Conservation (phyloP, 2,329 filamentous ascomycete genomes). For the Xylariales sp. region DNA sequence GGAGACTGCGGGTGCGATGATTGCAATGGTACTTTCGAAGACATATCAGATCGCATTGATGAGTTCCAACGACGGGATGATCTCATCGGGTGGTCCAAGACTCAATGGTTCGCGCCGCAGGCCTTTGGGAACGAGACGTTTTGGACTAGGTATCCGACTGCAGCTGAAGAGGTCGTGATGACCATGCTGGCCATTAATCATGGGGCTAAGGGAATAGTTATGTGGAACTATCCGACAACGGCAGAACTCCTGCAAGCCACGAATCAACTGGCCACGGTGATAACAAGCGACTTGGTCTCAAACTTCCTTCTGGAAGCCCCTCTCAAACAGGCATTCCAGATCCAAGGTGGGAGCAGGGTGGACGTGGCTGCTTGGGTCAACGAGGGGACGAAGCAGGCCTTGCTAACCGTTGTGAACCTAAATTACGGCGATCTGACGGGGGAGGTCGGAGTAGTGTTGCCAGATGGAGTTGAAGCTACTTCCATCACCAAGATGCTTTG, state of each 20-base stretch:
- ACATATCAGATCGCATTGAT: slow-evolving; percentile 40
- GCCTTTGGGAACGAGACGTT: slow-evolving; percentile 42
- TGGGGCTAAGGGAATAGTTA: slow-evolving; percentile 43
- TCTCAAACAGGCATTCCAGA: slow-evolving; percentile 18
- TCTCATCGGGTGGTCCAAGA: slow-evolving; percentile 35
- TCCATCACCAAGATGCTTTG: slow-evolving; percentile 9
- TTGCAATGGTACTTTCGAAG: slow-evolving; percentile 37
- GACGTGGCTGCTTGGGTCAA: slow-evolving; percentile 38
- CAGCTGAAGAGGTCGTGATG: slow-evolving; percentile 41
- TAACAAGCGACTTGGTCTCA: slow-evolving; percentile 28
- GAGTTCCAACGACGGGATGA: slow-evolving; percentile 33
- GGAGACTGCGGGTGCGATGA: slow-evolving; percentile 50
- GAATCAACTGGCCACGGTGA: slow-evolving; percentile 31
- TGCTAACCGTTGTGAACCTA: slow-evolving; percentile 14
- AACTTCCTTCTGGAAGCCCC: slow-evolving; percentile 32
- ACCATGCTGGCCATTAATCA: slow-evolving; percentile 43
- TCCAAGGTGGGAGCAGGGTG: slow-evolving; percentile 20
- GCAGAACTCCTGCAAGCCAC: slow-evolving; percentile 28
- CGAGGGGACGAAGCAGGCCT: slow-evolving; percentile 12
- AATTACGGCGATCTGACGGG: slow-evolving; percentile 9
- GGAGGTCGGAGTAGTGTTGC: slow-evolving; percentile 8
- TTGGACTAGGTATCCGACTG: slow-evolving; percentile 41
- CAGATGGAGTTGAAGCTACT: slow-evolving; percentile 3
- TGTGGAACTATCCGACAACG: slow-evolving; percentile 42
- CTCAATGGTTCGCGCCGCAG: slow-evolving; percentile 45